A percentile compares a stretch with the other conserved stretches of the same genome.
phyloP scores from a whole-genome alignment of 2,329 filamentous ascomycete species.

The Gyromitra esculenta region DNA sequence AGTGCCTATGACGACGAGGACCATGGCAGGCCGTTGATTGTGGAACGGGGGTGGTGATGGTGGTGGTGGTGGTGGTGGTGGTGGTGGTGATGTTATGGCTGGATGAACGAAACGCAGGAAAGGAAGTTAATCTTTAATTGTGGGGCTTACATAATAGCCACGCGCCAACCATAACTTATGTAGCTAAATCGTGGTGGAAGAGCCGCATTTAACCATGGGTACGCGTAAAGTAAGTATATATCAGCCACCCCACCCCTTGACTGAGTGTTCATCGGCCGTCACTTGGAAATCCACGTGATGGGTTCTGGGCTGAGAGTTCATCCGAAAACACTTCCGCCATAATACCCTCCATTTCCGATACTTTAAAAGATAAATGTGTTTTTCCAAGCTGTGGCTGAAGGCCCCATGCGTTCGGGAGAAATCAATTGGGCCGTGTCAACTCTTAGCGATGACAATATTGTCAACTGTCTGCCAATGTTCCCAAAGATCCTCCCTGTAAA shows the following conservation, averaged over 20 bases:
- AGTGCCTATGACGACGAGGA: slow-evolving; percentile 64
- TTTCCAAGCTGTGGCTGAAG: too few species aligned
- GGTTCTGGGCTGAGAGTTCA: background rate
- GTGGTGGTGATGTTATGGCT: background rate
- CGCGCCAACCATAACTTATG: background rate
- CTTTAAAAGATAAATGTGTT: too few species aligned
- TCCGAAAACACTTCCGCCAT: background rate
- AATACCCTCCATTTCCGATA: too few species aligned
- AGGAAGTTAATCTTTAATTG: background rate
- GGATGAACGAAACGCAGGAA: background rate
- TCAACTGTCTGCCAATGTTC: background rate
- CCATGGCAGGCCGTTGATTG: slow-evolving; percentile 59
- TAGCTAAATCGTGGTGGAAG: background rate
- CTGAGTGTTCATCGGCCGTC: background rate
- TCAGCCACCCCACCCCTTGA: too few species aligned
- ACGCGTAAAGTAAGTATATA: too few species aligned
- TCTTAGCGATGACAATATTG: background rate
- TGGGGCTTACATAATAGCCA: slow-evolving; percentile 17
- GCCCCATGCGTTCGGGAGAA: too few species aligned
- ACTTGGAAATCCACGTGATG: background rate
- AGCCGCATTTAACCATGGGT: background rate
- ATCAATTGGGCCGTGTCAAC: too few species aligned
- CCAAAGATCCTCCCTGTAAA: background rate
- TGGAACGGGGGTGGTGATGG: background rate
- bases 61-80: background rate